Percentiles rank a stretch among this genome's conserved stretches.
These are phyloP conservation scores for Geranium incanum DNA, from an alignment of 441 rosid genomes.

Conservation along the genomic window DNA sequence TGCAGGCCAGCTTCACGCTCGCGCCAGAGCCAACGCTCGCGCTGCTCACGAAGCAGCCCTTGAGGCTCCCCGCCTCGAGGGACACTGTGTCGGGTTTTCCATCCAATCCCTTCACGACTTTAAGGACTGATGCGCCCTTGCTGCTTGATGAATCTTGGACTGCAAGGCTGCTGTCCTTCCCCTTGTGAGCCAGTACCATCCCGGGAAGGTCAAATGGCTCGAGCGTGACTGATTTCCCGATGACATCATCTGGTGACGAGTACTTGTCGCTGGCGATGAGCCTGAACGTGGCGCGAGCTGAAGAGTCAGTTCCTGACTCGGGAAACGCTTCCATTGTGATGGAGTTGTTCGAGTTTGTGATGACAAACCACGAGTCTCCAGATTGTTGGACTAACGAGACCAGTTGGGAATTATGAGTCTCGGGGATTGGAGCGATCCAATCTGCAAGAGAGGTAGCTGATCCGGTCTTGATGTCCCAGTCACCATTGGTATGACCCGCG, in stretches of 20 bases:
- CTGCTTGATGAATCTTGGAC: constrained; percentile 28
- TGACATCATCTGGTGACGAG: constrained; percentile 17
- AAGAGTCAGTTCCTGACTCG: constrained; percentile 44
- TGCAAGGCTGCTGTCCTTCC: constrained; percentile 26
- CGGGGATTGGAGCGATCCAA: constrained; percentile 59
- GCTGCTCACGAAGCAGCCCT: constrained; percentile 55
- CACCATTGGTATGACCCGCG: constrained; percentile 53
- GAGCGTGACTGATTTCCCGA: constrained; percentile 51
- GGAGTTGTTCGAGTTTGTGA: constrained; percentile 54
- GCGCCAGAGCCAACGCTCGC: constrained; percentile 32
- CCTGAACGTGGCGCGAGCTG: constrained; percentile 66
- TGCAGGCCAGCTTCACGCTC: constrained; percentile 45
- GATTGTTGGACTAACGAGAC: constrained; percentile 53
- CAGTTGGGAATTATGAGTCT: constrained; percentile 40
- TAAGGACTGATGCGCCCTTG: constrained; percentile 37
- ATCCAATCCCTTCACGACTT: constrained; percentile 55
- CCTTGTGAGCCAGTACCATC: constrained; percentile 44
- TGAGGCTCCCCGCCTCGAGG: constrained; percentile 37
- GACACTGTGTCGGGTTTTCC: constrained; percentile 54
- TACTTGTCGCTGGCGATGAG: constrained; percentile 30
- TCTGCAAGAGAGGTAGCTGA: constrained; percentile 32
- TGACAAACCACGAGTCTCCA: constrained; percentile 39
- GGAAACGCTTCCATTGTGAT: constrained; percentile 53
- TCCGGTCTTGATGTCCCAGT: constrained; percentile 55
- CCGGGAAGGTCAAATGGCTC: constrained; percentile 85